Conservation (phyloP, 495 filamentous ascomycete species). For the Choiromyces venosus region DNA sequence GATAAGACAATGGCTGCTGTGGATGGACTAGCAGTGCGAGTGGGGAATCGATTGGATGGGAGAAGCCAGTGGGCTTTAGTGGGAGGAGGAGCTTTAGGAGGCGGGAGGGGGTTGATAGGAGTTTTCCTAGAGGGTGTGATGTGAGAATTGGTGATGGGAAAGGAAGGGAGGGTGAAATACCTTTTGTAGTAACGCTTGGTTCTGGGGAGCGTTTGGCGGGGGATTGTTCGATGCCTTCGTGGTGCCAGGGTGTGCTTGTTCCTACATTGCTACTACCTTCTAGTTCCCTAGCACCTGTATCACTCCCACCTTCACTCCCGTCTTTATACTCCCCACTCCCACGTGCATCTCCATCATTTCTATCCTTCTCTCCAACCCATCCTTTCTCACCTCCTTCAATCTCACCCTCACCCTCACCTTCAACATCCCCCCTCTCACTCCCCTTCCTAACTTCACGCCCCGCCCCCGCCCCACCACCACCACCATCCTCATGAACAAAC, state of each 20-base stretch:
- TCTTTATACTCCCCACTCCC: conserved; percentile 45
- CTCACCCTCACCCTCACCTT: conserved; percentile 20
- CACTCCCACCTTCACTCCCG: background rate
- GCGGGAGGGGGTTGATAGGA: conserved; percentile 82
- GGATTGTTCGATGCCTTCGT: conserved; percentile 57
- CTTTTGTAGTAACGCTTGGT: conserved; percentile 38
- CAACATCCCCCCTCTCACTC: conserved; percentile 20
- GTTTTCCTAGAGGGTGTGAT: conserved; percentile 58
- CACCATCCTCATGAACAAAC: background rate
- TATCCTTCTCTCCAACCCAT: conserved; percentile 9
- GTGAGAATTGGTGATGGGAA: conserved; percentile 56
- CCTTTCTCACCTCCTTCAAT: conserved; percentile 47
- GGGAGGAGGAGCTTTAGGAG: conserved; percentile 86
- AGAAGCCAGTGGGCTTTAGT: conserved; percentile 52
- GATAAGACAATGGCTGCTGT: conserved; percentile 86
- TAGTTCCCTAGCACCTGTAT: background rate
- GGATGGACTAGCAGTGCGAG: conserved; percentile 86
- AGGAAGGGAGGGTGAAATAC: conserved; percentile 31
- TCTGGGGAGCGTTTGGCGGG: conserved; percentile 47
- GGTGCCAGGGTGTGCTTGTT: conserved; percentile 56
- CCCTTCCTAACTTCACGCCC: background rate
- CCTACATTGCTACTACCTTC: conserved; percentile 6
- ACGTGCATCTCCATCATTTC: conserved; percentile 8
- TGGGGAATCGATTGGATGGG: conserved; percentile 52
- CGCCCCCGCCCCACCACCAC: background rate